Percentiles rank a stretch among this genome's conserved stretches.
phyloP scores from a whole-genome alignment of 441 rosid genomes.

The Aleurites moluccanus region DNA sequence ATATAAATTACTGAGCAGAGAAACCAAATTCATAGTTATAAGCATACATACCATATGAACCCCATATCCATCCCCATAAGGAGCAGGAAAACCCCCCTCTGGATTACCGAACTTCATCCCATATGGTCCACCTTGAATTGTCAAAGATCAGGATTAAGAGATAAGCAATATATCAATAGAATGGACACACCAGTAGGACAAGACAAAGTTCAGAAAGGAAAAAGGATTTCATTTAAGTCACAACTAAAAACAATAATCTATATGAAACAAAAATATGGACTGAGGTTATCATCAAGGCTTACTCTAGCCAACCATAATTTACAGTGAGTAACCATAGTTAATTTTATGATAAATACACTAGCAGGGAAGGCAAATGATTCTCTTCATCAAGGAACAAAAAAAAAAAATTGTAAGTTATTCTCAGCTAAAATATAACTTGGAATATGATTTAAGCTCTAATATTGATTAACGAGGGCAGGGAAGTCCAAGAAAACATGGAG shows the following conservation, averaged over 20 bases:
- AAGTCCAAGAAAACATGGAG: not conserved
- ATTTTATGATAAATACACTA: not conserved
- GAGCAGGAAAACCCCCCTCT: conserved; percentile 57
- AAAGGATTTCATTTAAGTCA: not conserved
- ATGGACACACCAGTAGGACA: conserved; percentile 1
- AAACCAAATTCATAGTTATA: conserved; percentile 16
- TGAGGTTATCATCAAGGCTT: not conserved
- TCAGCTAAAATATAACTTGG: not conserved
- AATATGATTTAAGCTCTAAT: not conserved
- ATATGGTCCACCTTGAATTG: conserved; percentile 63
- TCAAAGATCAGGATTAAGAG: conserved; percentile 24
- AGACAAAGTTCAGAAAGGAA: not conserved
- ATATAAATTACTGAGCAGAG: conserved; percentile 13
- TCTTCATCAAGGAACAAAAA: not conserved
- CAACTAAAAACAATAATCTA: not conserved
- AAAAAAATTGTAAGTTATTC: not conserved
- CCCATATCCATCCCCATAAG: conserved; percentile 69
- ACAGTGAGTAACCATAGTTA: not conserved
- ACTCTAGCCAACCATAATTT: not conserved
- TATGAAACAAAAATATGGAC: not conserved
- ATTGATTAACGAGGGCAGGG: not conserved
- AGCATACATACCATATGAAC: conserved; percentile 57
- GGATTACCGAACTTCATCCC: conserved; percentile 56
- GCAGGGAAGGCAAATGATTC: conserved; percentile 5
- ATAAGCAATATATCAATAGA: conserved; percentile 20